phyloP scores from a whole-genome alignment of 495 filamentous ascomycete species.

The Cercophora newfieldiana region DNA sequence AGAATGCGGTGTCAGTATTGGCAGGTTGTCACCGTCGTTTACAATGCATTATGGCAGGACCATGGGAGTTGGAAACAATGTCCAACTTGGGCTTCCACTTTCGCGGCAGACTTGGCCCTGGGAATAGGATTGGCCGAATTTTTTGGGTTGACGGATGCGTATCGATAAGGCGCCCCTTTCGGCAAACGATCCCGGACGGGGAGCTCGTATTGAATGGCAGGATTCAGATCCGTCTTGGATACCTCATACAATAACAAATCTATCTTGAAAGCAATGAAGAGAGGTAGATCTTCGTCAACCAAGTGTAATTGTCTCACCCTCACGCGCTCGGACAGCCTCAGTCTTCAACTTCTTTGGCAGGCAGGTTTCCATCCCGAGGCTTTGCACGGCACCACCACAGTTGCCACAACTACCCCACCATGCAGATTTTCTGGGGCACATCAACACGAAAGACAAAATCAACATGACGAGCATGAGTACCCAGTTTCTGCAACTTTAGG shows the following conservation, averaged over 20 bases:
- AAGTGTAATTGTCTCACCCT: not conserved
- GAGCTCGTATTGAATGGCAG: too few species aligned
- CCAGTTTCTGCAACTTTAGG: not conserved
- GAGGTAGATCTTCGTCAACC: not conserved
- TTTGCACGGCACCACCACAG: not conserved
- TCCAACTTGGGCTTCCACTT: not conserved
- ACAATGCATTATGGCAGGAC: not conserved
- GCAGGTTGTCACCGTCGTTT: not conserved
- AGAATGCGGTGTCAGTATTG: not conserved
- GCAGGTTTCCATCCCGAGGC: not conserved
- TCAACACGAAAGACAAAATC: not conserved
- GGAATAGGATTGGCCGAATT: not conserved
- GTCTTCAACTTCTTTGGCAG: not conserved
- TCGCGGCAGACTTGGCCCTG: not conserved
- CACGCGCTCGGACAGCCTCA: not conserved
- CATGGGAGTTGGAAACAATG: not conserved
- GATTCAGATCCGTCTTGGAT: too few species aligned
- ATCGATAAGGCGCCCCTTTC: not conserved
- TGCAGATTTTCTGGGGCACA: not conserved
- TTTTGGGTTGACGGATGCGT: not conserved
- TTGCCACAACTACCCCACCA: not conserved
- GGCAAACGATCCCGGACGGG: not conserved
- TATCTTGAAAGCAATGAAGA: not conserved
- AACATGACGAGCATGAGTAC: too few species aligned
- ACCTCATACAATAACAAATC: too few species aligned